These are phyloP conservation scores for Micractinium conductrix DNA, from an alignment of 139 green algal species.

Conservation along the genomic window DNA sequence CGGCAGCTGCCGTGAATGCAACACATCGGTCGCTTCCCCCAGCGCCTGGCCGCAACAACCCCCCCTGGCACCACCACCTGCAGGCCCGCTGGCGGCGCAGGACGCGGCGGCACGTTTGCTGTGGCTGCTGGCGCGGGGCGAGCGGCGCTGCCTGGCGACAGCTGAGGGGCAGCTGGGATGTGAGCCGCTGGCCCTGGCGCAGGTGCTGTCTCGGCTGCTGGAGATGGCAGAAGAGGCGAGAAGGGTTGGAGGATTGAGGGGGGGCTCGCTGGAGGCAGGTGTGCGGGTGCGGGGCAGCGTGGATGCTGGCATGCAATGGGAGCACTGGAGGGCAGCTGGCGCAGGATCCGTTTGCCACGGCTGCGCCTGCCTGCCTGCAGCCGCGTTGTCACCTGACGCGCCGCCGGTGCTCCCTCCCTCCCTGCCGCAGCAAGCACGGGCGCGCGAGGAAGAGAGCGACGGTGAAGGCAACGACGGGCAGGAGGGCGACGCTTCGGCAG, in stretches of 20 bases:
- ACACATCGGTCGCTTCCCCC: neutral
- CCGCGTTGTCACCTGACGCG: no score
- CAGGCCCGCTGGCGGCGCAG: neutral
- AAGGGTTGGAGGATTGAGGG: no score
- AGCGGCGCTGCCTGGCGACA: neutral
- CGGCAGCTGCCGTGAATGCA: neutral
- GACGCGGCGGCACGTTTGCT: conserved; percentile 13
- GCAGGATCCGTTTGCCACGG: no score
- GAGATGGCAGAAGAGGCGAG: conserved; percentile 28
- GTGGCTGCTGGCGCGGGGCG: conserved; percentile 26
- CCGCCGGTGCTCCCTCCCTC: neutral
- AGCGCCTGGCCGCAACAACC: neutral
- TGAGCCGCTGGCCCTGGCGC: neutral
- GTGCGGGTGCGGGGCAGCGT: no score
- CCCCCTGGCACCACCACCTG: neutral
- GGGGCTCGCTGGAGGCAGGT: neutral
- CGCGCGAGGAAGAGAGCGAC: neutral
- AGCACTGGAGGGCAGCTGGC: no score
- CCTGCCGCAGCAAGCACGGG: neutral
- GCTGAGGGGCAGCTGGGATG: neutral
- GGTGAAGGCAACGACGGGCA: neutral
- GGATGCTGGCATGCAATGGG: no score
- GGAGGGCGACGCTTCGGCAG: neutral
- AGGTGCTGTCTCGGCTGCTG: neutral
- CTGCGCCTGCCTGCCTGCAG: no score